Evolutionary conservation across 805 yeast species (phyloP), one percentile per base, ranked within the genome.

Genomic region (Ogataea minuta): DNA sequence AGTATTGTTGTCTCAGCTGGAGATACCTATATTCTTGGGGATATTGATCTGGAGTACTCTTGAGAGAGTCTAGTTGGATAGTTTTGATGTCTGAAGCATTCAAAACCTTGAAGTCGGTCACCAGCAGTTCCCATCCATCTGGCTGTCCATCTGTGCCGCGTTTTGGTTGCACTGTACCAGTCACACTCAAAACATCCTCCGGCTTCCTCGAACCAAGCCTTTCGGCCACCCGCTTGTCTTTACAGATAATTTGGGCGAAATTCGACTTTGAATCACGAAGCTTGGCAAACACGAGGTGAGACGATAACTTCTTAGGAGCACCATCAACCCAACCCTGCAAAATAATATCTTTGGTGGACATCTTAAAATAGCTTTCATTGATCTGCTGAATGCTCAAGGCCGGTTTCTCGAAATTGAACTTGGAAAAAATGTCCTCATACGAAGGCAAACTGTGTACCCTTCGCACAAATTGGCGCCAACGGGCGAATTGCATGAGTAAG

Each of bases 261-360:
- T 80, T 76, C 0, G 96, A 96, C 28, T 76, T 67, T 23, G 68
- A 55, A 56, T 90, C 98, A 46, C 98, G 70, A 10, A 91, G 62
- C 19, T 74, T 76, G 2, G 84, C 93, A 67, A 93, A 91, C 1
- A 77, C 71, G 34, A 86, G 66, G 9, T 63, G 63, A 36, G 77
- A 79, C 3, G 91, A 80, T 37, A 85, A 66, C 37, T 78, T 77
- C 38, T 82, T 72, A 0, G 96, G 93, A 48, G 81, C 80, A 15
- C 74, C 68, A 53, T 87, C 79, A 12, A 91, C 73, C 88, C 96
- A 93, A 0, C 99, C 98, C 46, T 86, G 77, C 6, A 91, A 48
- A 0, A 72, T 68, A 2, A 83, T 73, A 10, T 59, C 49, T 9
- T 48, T 15, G 9, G 44, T 38, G 6, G 54, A 13, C 9, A 47